Conservation (phyloP, 139 green algal species). For the Tetradesmus obliquus region DNA sequence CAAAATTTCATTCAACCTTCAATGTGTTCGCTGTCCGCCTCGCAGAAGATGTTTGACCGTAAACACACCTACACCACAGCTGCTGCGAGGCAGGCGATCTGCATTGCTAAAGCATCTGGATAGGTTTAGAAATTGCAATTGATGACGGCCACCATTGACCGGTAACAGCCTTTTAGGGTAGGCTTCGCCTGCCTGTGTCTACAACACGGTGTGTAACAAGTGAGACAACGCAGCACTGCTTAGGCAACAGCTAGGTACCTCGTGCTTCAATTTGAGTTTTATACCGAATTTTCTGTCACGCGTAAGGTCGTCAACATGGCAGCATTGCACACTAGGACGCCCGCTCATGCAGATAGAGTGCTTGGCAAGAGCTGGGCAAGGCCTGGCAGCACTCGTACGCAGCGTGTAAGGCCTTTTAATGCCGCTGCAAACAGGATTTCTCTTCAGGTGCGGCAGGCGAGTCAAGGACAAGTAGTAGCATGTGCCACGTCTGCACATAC, state of each 20-base stretch:
- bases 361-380: background rate
- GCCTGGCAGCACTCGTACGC: background rate
- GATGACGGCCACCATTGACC: too few species aligned
- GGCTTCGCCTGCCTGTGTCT: background rate
- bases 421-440: background rate
- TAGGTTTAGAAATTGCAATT: too few species aligned
- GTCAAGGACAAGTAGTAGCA: background rate
- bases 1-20: too few species aligned
- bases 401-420: background rate
- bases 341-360: background rate
- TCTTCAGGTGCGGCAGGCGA: background rate
- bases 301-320: background rate
- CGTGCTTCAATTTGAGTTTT: background rate
- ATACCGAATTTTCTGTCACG: background rate
- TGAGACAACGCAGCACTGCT: background rate
- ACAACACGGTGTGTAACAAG: background rate
- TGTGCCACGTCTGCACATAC: conserved; percentile 1
- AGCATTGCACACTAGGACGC: background rate
- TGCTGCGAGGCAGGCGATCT: too few species aligned
- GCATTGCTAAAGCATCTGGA: too few species aligned
- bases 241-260: background rate
- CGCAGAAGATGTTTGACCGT: too few species aligned
- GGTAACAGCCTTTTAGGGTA: background rate
- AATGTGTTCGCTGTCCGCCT: too few species aligned
- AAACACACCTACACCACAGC: too few species aligned